phyloP scores from a whole-genome alignment of 176 grass and related monocot genomes.

The Avena atlantica region DNA sequence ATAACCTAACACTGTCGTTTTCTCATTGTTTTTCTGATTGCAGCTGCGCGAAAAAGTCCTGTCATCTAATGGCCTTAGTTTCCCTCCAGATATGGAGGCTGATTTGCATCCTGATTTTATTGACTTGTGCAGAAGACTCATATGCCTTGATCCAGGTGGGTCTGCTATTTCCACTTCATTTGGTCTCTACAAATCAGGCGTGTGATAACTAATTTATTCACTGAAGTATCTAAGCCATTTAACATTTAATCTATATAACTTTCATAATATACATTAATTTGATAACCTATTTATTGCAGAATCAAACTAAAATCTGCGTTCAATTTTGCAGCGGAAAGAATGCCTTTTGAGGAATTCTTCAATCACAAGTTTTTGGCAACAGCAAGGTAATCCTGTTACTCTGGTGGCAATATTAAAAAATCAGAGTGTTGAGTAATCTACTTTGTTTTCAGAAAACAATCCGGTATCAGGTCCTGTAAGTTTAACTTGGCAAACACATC shows the following conservation, averaged over 20 bases:
- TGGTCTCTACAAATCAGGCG: conserved; percentile 14
- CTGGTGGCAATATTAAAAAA: conserved; percentile 37
- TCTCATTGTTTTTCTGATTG: conserved; percentile 30
- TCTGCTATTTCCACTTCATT: conserved; percentile 26
- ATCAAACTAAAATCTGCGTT: conserved; percentile 32
- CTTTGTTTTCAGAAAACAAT: conserved; percentile 6
- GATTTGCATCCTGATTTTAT: conserved; percentile 63
- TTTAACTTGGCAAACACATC: conserved; percentile 23
- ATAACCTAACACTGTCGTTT: conserved; percentile 28
- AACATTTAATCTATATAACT: not conserved
- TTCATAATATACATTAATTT: not conserved
- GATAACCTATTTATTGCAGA: not conserved
- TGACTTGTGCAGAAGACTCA: conserved; percentile 68
- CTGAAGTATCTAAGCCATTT: not conserved
- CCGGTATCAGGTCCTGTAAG: not conserved
- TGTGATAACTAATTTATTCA: conserved; percentile 29
- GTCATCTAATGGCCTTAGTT: conserved; percentile 61
- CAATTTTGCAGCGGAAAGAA: conserved; percentile 67
- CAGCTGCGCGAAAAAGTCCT: conserved; percentile 68
- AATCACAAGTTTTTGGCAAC: conserved; percentile 63
- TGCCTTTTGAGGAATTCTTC: conserved; percentile 81
- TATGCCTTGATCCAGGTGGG: conserved; percentile 62
- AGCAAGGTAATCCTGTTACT: conserved; percentile 48
- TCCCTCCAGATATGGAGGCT: conserved; percentile 60
- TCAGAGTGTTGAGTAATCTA: conserved; percentile 31